phyloP scores from a whole-genome alignment of 2,329 filamentous ascomycete genomes.

The Xylaria sp. region DNA sequence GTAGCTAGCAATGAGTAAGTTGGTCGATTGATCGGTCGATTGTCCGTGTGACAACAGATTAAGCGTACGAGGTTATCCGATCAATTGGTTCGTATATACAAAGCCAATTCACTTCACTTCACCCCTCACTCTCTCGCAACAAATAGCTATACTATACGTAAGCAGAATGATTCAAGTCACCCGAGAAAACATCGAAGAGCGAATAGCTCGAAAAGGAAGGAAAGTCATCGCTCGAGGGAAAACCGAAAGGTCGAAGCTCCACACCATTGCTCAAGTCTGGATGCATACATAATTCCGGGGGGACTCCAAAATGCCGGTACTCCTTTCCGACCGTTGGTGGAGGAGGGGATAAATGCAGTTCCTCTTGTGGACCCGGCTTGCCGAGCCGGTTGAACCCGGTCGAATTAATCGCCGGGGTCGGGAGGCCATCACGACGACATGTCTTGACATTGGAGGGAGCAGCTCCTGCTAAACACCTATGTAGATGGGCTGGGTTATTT shows the following conservation, averaged over 20 bases:
- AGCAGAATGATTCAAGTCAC: conserved; percentile 1
- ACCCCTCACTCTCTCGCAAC: neutral
- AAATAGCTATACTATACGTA: neutral
- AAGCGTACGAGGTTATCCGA: too few species aligned
- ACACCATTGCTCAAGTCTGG: neutral
- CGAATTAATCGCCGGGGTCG: conserved; percentile 32
- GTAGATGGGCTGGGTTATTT: neutral
- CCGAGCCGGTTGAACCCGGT: conserved; percentile 31
- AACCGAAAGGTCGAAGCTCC: neutral
- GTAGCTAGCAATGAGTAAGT: neutral
- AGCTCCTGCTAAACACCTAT: neutral
- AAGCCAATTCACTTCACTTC: neutral
- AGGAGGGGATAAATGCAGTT: conserved; percentile 37
- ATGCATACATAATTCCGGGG: neutral
- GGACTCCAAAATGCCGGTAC: conserved; percentile 43
- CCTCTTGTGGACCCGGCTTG: conserved; percentile 23
- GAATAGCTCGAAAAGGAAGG: neutral
- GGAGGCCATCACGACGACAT: conserved; percentile 6
- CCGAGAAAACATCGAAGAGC: neutral
- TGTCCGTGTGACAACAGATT: neutral
- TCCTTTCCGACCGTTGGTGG: conserved; percentile 40
- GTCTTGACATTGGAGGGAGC: neutral
- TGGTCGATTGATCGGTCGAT: neutral
- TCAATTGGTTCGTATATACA: neutral
- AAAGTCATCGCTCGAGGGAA: conserved; percentile 9